Evolutionary conservation across 345 rosid genomes (phyloP).

Genomic region (Lumnitzera littorea): DNA sequence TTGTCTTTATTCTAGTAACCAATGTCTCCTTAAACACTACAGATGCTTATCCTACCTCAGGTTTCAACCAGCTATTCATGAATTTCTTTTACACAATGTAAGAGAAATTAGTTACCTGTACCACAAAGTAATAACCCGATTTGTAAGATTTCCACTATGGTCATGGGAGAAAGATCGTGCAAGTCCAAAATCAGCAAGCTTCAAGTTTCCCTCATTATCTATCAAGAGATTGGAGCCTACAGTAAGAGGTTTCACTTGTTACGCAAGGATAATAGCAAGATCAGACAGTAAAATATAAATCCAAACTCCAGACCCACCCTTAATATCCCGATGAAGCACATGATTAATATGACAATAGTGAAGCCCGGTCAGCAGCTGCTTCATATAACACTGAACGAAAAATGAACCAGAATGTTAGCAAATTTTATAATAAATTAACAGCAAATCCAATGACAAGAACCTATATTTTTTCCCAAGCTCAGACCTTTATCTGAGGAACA

Average conservation of each 20-base stretch:
- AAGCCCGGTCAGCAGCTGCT: slow-evolving; percentile 91
- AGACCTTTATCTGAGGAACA: slow-evolving; percentile 90
- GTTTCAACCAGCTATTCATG: too few species aligned
- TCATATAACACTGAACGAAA: slow-evolving; percentile 79
- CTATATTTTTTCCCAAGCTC: neutral
- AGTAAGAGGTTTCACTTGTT: too few species aligned
- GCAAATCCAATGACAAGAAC: neutral
- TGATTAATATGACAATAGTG: slow-evolving; percentile 93
- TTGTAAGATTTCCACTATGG: slow-evolving; percentile 68
- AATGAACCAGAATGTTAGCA: neutral
- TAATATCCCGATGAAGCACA: slow-evolving; percentile 95
- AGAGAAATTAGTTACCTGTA: slow-evolving; percentile 52
- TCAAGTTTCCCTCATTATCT: slow-evolving; percentile 84
- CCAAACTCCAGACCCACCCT: slow-evolving; percentile 35
- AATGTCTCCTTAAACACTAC: too few species aligned
- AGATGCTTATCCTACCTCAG: too few species aligned
- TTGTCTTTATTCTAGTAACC: too few species aligned
- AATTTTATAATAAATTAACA: too few species aligned
- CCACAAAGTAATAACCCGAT: slow-evolving; percentile 92
- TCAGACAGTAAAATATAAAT: neutral
- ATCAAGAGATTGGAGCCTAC: slow-evolving; percentile 93
- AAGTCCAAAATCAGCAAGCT: slow-evolving; percentile 96
- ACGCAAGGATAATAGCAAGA: too few species aligned
- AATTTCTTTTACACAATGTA: too few species aligned
- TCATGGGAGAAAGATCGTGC: slow-evolving; percentile 80